phyloP scores from a whole-genome alignment of 2,329 filamentous ascomycete species.

The Venturia pyrina region DNA sequence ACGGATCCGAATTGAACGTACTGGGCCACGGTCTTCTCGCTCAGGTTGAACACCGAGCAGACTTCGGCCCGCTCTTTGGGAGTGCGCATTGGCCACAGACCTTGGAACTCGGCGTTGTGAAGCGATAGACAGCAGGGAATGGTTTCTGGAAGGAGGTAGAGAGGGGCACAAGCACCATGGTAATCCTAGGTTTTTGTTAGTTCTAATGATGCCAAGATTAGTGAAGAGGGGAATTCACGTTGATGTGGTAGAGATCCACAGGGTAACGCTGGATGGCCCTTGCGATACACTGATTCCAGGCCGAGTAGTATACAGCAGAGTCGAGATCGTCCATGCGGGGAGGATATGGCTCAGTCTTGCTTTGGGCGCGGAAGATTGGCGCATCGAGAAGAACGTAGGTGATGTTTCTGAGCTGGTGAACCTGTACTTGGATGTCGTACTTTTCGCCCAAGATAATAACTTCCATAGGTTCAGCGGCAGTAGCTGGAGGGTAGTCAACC shows the following conservation, averaged over 20 bases:
- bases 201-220: constrained; percentile 19
- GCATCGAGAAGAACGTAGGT: constrained; percentile 59
- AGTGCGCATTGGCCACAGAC: constrained; percentile 57
- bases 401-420: constrained; percentile 54
- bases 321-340: constrained; percentile 60
- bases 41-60: constrained; percentile 54
- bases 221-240: constrained; percentile 25
- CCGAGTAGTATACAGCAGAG: constrained; percentile 58
- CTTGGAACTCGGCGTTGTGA: constrained; percentile 61
- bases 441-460: constrained; percentile 51
- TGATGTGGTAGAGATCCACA: constrained; percentile 56
- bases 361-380: constrained; percentile 55
- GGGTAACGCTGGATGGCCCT: constrained; percentile 52
- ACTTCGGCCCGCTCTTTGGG: constrained; percentile 52
- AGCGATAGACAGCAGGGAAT: constrained; percentile 54
- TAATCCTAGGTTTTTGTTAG: constrained; percentile 27
- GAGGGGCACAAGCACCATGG: constrained; percentile 51
- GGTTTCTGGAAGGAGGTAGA: constrained; percentile 54
- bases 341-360: constrained; percentile 53
- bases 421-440: constrained; percentile 54
- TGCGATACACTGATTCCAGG: constrained; percentile 62
- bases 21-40: constrained; percentile 44
- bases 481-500: constrained; percentile 52
- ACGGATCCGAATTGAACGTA: constrained; percentile 61
- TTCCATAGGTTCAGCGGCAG: constrained; percentile 49